Conservation (phyloP, 176 grass and related monocot species). For the Triticum dicoccoides region DNA sequence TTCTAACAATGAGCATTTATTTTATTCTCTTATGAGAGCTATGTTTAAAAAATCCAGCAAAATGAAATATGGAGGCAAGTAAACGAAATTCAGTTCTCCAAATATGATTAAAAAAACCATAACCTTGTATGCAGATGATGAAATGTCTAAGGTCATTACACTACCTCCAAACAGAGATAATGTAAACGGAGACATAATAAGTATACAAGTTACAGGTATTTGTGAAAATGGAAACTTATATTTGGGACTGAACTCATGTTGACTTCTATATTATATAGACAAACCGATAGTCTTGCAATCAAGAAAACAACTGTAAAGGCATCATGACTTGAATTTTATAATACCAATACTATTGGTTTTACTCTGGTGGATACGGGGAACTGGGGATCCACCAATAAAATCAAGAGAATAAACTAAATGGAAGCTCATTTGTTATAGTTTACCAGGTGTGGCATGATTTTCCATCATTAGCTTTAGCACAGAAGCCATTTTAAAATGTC, state of each 20-base stretch:
- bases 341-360: background rate
- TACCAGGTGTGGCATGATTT: slow-evolving; percentile 62
- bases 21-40: background rate
- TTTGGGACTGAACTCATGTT: background rate
- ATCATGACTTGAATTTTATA: slow-evolving; percentile 4
- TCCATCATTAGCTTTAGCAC: slow-evolving; percentile 64
- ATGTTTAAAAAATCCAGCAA: background rate
- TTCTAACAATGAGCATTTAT: slow-evolving; percentile 6
- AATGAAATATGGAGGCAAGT: slow-evolving; percentile 4
- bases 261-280: background rate
- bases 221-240: background rate
- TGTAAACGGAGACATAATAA: background rate
- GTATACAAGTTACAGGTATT: background rate
- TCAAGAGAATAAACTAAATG: slow-evolving; percentile 11
- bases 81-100: background rate
- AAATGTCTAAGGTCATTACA: slow-evolving; percentile 17
- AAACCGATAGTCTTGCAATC: background rate
- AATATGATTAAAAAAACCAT: background rate
- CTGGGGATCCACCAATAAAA: background rate
- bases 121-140: slow-evolving; percentile 4
- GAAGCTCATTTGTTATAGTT: background rate
- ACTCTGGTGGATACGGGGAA: background rate
- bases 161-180: background rate
- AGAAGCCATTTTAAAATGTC: slow-evolving; percentile 72
- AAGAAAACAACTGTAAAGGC: background rate